phyloP scores from a whole-genome alignment of 1,139 yeast genomes.

The Candida pseudoviswanathii region DNA sequence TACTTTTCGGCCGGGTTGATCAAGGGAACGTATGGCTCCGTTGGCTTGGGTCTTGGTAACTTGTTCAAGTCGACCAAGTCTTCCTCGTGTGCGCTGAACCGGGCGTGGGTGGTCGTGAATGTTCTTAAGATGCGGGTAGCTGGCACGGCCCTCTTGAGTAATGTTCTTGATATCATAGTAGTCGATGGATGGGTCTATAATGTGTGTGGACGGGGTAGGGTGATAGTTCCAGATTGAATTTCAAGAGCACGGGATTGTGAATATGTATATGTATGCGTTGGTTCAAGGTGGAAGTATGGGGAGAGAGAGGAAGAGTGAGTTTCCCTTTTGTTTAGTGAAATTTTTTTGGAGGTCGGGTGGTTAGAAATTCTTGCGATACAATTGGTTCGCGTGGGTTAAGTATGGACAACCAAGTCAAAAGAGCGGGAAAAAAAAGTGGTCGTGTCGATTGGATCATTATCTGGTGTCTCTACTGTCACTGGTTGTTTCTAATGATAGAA shows the following conservation, averaged over 20 bases:
- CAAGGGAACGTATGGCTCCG: slow-evolving; percentile 51
- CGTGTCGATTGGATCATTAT: too few relatives aligned
- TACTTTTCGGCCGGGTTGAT: slow-evolving; percentile 81
- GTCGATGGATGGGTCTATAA: background rate
- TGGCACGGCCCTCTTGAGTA: slow-evolving; percentile 6
- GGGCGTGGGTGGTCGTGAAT: slow-evolving; percentile 14
- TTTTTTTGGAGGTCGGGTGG: background rate
- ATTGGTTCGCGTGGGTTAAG: background rate
- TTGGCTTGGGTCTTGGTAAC: slow-evolving; percentile 43
- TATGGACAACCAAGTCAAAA: too few relatives aligned
- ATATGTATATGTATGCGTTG: too few relatives aligned
- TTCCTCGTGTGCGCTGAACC: slow-evolving; percentile 22
- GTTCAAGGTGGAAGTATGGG: background rate
- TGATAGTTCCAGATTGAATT: slow-evolving; percentile 1
- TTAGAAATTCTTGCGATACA: slow-evolving; percentile 8
- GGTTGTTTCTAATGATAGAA: background rate
- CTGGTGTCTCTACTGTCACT: too few relatives aligned
- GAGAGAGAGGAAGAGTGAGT: background rate
- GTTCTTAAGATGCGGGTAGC: slow-evolving; percentile 10
- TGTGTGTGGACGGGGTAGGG: background rate
- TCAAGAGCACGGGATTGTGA: too few relatives aligned
- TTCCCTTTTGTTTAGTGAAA: background rate
- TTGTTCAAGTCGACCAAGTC: slow-evolving; percentile 40
- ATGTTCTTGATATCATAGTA: slow-evolving; percentile 9
- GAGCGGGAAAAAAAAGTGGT: background rate